Percentiles rank a stretch among this genome's conserved stretches.
phyloP scores from a whole-genome alignment of 768 basidiomycete genomes.

The Astraeus odoratus region DNA sequence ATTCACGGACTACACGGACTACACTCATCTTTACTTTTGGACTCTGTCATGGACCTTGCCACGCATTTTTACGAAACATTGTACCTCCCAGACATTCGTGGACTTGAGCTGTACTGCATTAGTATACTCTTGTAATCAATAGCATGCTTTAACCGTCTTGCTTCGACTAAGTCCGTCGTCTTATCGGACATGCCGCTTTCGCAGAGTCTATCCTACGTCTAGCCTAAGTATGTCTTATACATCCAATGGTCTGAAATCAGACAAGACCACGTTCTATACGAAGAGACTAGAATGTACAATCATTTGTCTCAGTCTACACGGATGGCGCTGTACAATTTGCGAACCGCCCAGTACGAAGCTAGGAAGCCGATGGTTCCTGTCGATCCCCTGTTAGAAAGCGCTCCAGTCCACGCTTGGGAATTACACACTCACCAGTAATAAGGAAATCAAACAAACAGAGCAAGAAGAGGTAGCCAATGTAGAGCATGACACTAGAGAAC shows the following conservation, averaged over 20 bases:
- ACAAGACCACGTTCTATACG: too few relatives aligned
- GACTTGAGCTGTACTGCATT: not conserved
- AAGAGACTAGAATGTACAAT: not conserved
- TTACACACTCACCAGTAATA: constrained; percentile 57
- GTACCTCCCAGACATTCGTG: not conserved
- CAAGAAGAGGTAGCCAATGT: constrained; percentile 85
- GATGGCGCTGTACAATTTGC: constrained; percentile 74
- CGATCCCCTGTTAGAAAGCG: constrained; percentile 2
- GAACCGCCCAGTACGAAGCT: constrained; percentile 86
- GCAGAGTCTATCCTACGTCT: not conserved
- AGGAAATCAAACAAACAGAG: constrained; percentile 83
- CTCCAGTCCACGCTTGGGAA: not conserved
- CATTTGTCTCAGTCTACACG: constrained; percentile 51
- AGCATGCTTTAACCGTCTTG: not conserved
- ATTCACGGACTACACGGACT: not conserved
- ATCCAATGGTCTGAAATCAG: too few relatives aligned
- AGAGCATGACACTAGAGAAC: constrained; percentile 72
- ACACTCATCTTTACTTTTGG: constrained; percentile 6
- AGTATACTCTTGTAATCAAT: not conserved
- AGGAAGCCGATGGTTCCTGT: constrained; percentile 87
- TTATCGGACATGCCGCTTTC: not conserved
- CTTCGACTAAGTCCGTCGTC: not conserved
- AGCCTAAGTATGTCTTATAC: not conserved
- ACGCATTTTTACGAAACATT: not conserved
- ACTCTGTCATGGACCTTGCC: not conserved